Percentiles rank a stretch among this genome's conserved stretches.
Conservation (phyloP, 108 stramenopile species). For the Poteriospumella lacustris region DNA sequence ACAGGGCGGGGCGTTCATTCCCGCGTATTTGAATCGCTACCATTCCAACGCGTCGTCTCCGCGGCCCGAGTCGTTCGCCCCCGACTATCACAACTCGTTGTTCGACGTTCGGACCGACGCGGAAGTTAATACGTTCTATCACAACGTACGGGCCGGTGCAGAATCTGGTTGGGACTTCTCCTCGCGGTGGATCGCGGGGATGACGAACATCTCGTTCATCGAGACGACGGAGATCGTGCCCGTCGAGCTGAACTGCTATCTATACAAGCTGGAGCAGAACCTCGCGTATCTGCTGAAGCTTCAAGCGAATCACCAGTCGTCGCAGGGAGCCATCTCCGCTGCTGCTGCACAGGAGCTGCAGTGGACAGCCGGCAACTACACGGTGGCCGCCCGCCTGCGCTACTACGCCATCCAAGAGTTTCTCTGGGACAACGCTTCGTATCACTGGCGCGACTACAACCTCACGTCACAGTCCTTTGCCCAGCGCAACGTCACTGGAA, state of each 20-base stretch:
- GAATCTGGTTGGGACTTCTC: conserved; percentile 59
- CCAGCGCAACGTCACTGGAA: not conserved
- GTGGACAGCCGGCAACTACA: not conserved
- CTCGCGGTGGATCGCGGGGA: conserved; percentile 46
- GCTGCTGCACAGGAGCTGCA: not conserved
- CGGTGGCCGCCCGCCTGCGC: not conserved
- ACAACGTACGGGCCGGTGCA: conserved; percentile 43
- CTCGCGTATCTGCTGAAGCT: not conserved
- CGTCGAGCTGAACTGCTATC: conserved; percentile 49
- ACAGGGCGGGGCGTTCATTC: not conserved
- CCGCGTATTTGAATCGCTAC: conserved; percentile 44
- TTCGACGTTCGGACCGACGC: not conserved
- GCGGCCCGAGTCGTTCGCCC: conserved; percentile 37
- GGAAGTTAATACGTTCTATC: conserved; percentile 18
- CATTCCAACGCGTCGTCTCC: conserved; percentile 11
- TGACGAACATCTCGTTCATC: conserved; percentile 2
- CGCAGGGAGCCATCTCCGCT: no score
- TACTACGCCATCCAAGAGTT: not conserved
- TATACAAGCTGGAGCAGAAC: conserved; percentile 33
- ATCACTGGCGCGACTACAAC: not conserved
- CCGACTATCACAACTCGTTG: not conserved
- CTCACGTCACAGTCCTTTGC: not conserved
- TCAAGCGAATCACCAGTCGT: no score
- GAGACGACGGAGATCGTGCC: conserved; percentile 41
- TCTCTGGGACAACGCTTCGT: not conserved